Evolutionary conservation across 345 rosid genomes (phyloP).

Genomic region (Eucalyptus erythrocorys): DNA sequence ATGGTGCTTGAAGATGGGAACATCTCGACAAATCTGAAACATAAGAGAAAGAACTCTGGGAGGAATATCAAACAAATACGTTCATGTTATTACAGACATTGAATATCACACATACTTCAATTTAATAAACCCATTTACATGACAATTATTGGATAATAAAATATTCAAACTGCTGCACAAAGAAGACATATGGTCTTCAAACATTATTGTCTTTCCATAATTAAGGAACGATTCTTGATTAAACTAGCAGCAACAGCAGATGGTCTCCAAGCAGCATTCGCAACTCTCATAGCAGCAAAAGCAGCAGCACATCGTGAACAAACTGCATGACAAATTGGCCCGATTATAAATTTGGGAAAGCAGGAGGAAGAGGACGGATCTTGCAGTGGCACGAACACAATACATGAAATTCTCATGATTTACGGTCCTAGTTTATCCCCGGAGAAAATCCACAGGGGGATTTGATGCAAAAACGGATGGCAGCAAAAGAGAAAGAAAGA

Average conservation of each 20-base stretch:
- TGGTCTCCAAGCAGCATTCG: slow-evolving; percentile 12
- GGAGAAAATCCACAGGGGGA: not conserved
- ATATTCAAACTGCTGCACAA: not conserved
- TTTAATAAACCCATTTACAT: not conserved
- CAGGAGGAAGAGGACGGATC: not conserved
- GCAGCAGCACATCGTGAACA: slow-evolving; percentile 31
- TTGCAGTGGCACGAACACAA: not conserved
- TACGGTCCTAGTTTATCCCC: not conserved
- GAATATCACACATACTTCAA: not conserved
- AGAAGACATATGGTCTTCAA: not conserved
- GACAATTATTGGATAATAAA: not conserved
- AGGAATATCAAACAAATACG: not conserved
- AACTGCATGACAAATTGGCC: slow-evolving; percentile 6
- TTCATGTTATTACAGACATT: not conserved
- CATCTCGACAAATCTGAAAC: not conserved
- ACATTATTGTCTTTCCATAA: not conserved
- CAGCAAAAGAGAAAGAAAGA: not conserved
- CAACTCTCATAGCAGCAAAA: slow-evolving; percentile 28
- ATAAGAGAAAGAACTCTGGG: not conserved
- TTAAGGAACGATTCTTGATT: not conserved
- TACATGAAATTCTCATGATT: not conserved
- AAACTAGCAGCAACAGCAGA: slow-evolving; percentile 15
- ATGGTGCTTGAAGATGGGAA: not conserved
- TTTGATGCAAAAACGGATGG: not conserved
- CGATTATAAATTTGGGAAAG: not conserved